Evolutionary conservation across 2,329 filamentous ascomycete genomes (phyloP).

Genomic region (Calonectria honghensis): DNA sequence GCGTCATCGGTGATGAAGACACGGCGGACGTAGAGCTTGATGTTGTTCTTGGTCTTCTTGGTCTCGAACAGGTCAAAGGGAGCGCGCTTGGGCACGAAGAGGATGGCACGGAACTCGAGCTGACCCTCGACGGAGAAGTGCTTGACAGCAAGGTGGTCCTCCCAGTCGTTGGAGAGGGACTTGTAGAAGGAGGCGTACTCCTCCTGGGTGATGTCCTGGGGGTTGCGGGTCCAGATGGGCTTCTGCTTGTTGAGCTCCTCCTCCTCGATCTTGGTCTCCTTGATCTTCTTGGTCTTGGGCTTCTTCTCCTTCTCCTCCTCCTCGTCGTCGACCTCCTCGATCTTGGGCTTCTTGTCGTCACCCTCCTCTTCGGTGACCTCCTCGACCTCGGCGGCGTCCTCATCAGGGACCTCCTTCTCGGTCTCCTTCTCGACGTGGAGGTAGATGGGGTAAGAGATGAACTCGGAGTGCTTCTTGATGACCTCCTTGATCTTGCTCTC

Average conservation of each 20-base stretch:
- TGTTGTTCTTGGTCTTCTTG: slow-evolving; percentile 99
- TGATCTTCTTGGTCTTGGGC: slow-evolving; percentile 99
- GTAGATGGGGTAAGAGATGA: slow-evolving; percentile 99
- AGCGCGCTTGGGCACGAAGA: slow-evolving; percentile 99
- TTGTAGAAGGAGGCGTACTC: slow-evolving; percentile 99
- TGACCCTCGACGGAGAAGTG: slow-evolving; percentile 99
- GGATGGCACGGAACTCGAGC: slow-evolving; percentile 99
- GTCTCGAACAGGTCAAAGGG: slow-evolving; percentile 99
- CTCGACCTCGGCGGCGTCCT: slow-evolving; percentile 85
- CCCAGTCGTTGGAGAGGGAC: slow-evolving; percentile 99
- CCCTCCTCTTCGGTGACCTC: slow-evolving; percentile 78
- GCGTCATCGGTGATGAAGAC: slow-evolving; percentile 99
- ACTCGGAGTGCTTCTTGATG: slow-evolving; percentile 99
- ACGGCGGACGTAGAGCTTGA: slow-evolving; percentile 99
- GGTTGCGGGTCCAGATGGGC: slow-evolving; percentile 99
- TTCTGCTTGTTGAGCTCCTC: slow-evolving; percentile 99
- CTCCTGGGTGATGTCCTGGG: slow-evolving; percentile 93
- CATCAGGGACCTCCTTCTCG: slow-evolving; percentile 98
- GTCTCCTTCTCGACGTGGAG: slow-evolving; percentile 99
- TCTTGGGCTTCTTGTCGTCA: slow-evolving; percentile 96
- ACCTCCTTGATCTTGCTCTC: slow-evolving; percentile 99
- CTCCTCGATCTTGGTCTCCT: slow-evolving; percentile 98
- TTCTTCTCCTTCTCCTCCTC: slow-evolving; percentile 93
- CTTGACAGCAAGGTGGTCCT: slow-evolving; percentile 99
- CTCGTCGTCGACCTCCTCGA: slow-evolving; percentile 92